Conservation (phyloP, 2,329 filamentous ascomycete species). For the Emergomyces pasteurianus region DNA sequence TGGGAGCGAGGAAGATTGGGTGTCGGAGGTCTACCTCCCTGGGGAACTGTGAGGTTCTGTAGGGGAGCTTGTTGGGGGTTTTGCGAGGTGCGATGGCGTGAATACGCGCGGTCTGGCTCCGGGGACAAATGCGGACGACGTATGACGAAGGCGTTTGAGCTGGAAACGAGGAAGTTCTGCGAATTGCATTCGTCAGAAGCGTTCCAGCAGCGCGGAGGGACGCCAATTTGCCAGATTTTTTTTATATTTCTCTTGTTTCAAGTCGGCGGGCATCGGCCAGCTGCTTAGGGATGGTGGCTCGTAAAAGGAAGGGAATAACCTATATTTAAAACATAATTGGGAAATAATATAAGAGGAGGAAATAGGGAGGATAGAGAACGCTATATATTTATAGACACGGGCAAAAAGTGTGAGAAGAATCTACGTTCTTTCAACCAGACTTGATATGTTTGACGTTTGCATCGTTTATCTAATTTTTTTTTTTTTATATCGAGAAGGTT, state of each 20-base stretch:
- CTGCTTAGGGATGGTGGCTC: not conserved
- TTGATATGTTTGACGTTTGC: not conserved
- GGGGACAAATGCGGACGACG: not conserved
- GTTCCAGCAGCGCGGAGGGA: not conserved
- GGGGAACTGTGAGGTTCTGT: not conserved
- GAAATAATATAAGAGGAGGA: not conserved
- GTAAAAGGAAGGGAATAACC: not conserved
- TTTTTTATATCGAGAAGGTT: no score
- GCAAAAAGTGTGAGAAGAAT: not conserved
- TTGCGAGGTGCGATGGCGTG: not conserved
- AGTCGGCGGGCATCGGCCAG: not conserved
- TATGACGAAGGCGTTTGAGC: not conserved
- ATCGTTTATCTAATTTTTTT: not conserved
- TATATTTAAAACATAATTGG: not conserved
- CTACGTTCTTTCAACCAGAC: not conserved
- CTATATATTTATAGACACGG: not conserved
- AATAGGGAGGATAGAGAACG: not conserved
- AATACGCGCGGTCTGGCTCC: not conserved
- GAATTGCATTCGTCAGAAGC: conserved; percentile 4
- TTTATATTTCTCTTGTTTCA: no score
- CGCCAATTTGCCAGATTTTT: conserved; percentile 1
- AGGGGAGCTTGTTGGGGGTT: not conserved
- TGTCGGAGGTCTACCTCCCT: not conserved
- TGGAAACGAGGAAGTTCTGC: not conserved
- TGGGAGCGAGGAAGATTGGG: not conserved